Evolutionary conservation across 768 basidiomycete species (phyloP).

Genomic region (Calocybe indica): DNA sequence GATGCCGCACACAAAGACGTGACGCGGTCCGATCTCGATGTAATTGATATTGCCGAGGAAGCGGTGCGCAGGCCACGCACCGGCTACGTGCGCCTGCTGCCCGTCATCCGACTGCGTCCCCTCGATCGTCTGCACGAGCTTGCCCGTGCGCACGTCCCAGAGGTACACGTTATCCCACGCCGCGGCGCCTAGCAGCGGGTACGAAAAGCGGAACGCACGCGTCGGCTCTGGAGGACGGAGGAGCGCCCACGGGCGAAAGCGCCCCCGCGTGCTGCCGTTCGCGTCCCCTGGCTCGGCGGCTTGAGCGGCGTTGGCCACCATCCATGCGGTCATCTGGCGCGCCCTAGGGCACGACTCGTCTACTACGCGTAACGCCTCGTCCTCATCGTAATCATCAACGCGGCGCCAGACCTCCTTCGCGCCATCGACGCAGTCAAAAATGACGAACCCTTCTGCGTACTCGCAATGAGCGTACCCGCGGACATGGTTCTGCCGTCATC

Average conservation of each 20-base stretch:
- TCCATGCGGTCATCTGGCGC: slow-evolving; percentile 8
- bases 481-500: slow-evolving; percentile 37
- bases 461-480: slow-evolving; percentile 62
- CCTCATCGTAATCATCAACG: slow-evolving; percentile 21
- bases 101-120: slow-evolving; percentile 23
- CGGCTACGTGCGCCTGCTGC: neutral
- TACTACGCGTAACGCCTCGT: slow-evolving; percentile 11
- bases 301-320: slow-evolving; percentile 4
- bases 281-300: neutral
- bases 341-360: slow-evolving; percentile 25
- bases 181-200: slow-evolving; percentile 56
- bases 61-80: neutral
- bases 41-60: slow-evolving; percentile 44
- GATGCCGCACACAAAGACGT: slow-evolving; percentile 55
- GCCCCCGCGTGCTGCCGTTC: slow-evolving; percentile 24
- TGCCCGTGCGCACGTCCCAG: slow-evolving; percentile 54
- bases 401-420: slow-evolving; percentile 71
- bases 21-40: slow-evolving; percentile 55
- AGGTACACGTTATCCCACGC: slow-evolving; percentile 41
- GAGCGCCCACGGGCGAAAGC: slow-evolving; percentile 60
- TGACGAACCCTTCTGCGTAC: slow-evolving; percentile 63
- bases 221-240: slow-evolving; percentile 38
- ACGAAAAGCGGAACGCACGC: slow-evolving; percentile 60
- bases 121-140: slow-evolving; percentile 41
- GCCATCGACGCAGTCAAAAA: slow-evolving; percentile 57